Base-by-base conservation (phyloP, 306 rosid species). In the Gastrolobium bilobum region DNA sequence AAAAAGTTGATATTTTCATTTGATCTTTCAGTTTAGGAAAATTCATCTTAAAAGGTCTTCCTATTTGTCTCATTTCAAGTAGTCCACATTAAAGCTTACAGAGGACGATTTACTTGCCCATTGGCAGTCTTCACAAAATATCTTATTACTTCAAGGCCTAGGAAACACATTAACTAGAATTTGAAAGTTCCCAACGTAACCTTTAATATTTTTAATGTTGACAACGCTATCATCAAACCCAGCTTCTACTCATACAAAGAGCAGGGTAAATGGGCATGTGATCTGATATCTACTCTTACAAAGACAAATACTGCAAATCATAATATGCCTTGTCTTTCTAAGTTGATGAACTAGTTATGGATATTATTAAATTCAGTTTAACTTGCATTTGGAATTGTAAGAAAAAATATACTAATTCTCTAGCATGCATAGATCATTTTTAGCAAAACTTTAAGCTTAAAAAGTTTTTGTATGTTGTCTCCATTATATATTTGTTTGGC, bases 11-110 rank as follows among this genome's bases (percentile, higher is more conserved):
- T 43, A 65, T 65, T 72, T 71, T 72, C 26, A 10, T 56, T 56
- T 56, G n/a, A 38, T 73, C 66, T 14, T 52, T 72, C 30, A 57
- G 44, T 62, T 47, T 37, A 10, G 50, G 71, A 48, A 13, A 14
- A 58, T 30, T 56, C 56, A 42, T 29, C 43, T 26, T 31, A 6
- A 57, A 58, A 73, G 68, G 7, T 15, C 4, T 15, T 34, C 34
- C 38, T 38, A 54, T 71, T 71, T 10, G 37, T 71, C 26, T 72
- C 77, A 51, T 69, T 51, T 70, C 48, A 70, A 31, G 43, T 51
- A 10, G n/a, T n/a, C n/a, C n/a, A n/a, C 51, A 10, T 71, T 65
- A 53, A 71, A n/a, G 29, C 47, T 71, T 71, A 30, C 13, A 5
- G 52, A n/a, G 57, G 29, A 11, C 10, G 10, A 9, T 68, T 10